Conservation (phyloP, 306 rosid genomes). For the Pyrus bretschneideri region DNA sequence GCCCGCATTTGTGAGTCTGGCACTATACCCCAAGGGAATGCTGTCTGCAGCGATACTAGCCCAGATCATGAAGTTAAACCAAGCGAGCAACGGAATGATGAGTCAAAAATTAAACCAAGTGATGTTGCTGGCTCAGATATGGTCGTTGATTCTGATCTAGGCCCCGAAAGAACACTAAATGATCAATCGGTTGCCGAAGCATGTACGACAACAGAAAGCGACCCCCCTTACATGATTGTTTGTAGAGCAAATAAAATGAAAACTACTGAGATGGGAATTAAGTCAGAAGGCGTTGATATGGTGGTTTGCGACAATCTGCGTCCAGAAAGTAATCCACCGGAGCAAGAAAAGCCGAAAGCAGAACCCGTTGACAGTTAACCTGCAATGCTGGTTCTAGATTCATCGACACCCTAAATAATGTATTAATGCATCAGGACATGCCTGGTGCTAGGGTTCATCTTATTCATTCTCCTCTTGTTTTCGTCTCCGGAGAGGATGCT, state of each 20-base stretch:
- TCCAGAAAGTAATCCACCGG: conserved; percentile 18
- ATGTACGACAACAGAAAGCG: conserved; percentile 4
- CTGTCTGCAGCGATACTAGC: conserved; percentile 1
- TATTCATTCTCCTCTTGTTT: neutral
- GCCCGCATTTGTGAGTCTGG: conserved; percentile 19
- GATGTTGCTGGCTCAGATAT: conserved; percentile 2
- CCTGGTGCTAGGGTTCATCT: conserved; percentile 1
- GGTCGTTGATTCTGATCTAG: conserved; percentile 6
- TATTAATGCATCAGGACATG: neutral
- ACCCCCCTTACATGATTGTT: conserved; percentile 11
- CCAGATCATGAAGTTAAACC: conserved; percentile 6
- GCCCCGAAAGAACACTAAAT: conserved; percentile 9
- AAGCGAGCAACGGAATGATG: neutral
- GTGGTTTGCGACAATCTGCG: conserved; percentile 12
- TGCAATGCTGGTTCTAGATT: conserved; percentile 14
- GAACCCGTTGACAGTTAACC: conserved; percentile 42
- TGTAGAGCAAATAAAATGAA: conserved; percentile 20
- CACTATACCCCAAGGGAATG: conserved; percentile 25
- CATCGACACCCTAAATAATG: conserved; percentile 13
- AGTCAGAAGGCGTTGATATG: conserved; percentile 25
- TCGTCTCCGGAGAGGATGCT: neutral
- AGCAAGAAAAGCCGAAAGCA: conserved; percentile 34
- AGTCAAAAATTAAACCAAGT: conserved; percentile 8
- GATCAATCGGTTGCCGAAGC: conserved; percentile 16
- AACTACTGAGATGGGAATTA: conserved; percentile 20